Percentiles rank a stretch among this genome's conserved stretches.
These are phyloP conservation scores for Alternaria novae-zelandiae DNA, from an alignment of 2,329 filamentous ascomycete species.

Conservation along the genomic window DNA sequence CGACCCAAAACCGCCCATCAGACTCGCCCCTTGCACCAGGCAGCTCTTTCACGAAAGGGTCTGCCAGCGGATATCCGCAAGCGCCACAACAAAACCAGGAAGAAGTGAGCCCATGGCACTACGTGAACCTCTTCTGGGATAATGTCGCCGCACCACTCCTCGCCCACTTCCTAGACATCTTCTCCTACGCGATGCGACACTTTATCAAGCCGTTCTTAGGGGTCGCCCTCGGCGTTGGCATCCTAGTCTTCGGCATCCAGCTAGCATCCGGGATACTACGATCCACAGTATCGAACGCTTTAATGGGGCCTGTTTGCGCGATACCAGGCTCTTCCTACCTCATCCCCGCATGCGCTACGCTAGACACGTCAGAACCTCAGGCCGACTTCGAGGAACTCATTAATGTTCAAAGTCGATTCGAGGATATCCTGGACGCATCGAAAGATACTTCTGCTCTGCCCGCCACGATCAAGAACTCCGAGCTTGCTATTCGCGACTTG, in stretches of 20 bases:
- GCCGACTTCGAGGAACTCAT: conserved; percentile 77
- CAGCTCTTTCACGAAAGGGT: conserved; percentile 2
- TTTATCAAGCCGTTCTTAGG: conserved; percentile 68
- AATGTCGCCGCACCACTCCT: conserved; percentile 45
- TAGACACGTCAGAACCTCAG: conserved; percentile 12
- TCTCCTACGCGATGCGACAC: conserved; percentile 63
- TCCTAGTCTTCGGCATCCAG: conserved; percentile 63
- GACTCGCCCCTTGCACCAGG: conserved; percentile 3
- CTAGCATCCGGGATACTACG: conserved; percentile 62
- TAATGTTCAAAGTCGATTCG: conserved; percentile 75
- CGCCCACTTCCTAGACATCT: conserved; percentile 62
- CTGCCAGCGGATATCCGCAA: not conserved
- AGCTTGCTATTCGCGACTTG: conserved; percentile 75
- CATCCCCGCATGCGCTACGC: conserved; percentile 66
- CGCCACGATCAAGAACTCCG: conserved; percentile 78
- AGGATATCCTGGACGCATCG: conserved; percentile 73
- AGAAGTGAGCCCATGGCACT: conserved; percentile 29
- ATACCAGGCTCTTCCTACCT: conserved; percentile 70
- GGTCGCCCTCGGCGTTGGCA: conserved; percentile 61
- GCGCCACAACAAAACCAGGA: conserved; percentile 11
- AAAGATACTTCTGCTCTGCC: conserved; percentile 71
- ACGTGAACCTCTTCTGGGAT: conserved; percentile 37
- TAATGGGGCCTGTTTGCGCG: conserved; percentile 73
- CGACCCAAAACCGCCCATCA: not conserved
- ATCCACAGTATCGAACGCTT: conserved; percentile 67